phyloP scores from a whole-genome alignment of 495 filamentous ascomycete genomes.

The Penicillium samsonianum region DNA sequence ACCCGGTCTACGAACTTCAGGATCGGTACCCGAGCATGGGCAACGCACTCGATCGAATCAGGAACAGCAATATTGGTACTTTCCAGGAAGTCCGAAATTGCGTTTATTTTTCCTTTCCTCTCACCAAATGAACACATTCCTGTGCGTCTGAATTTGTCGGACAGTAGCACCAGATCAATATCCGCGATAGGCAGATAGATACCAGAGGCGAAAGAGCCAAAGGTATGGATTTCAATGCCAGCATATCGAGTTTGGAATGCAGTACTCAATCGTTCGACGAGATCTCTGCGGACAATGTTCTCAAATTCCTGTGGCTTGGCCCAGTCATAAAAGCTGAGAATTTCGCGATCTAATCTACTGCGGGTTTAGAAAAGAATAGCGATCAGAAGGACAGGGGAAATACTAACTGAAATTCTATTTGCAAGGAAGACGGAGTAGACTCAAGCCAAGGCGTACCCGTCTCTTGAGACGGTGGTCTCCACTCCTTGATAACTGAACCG shows the following conservation, averaged over 20 bases:
- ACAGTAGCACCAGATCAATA: slow-evolving; percentile 87
- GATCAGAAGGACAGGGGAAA: neutral
- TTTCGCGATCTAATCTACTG: slow-evolving; percentile 72
- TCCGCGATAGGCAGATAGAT: slow-evolving; percentile 90
- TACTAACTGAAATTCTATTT: slow-evolving; percentile 35
- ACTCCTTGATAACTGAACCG: slow-evolving; percentile 57
- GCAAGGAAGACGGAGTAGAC: slow-evolving; percentile 22
- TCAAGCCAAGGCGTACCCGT: slow-evolving; percentile 63
- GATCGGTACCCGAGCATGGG: slow-evolving; percentile 80
- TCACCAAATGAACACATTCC: slow-evolving; percentile 47
- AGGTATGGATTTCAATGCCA: slow-evolving; percentile 64
- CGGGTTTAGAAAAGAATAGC: slow-evolving; percentile 5
- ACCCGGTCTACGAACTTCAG: slow-evolving; percentile 78
- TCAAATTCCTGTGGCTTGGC: slow-evolving; percentile 75
- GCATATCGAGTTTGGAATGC: slow-evolving; percentile 53
- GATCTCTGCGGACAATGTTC: slow-evolving; percentile 64
- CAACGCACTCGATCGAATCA: slow-evolving; percentile 62
- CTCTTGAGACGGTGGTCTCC: slow-evolving; percentile 49
- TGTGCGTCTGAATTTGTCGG: slow-evolving; percentile 52
- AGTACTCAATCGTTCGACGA: slow-evolving; percentile 64
- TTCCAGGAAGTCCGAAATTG: slow-evolving; percentile 54
- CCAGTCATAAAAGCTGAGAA: slow-evolving; percentile 84
- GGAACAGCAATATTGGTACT: slow-evolving; percentile 47
- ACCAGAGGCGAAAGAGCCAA: slow-evolving; percentile 91
- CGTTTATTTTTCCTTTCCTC: slow-evolving; percentile 46